A percentile compares a stretch with the other conserved stretches of the same genome.
Conservation (phyloP, 306 rosid species). For the Malus asiatica region DNA sequence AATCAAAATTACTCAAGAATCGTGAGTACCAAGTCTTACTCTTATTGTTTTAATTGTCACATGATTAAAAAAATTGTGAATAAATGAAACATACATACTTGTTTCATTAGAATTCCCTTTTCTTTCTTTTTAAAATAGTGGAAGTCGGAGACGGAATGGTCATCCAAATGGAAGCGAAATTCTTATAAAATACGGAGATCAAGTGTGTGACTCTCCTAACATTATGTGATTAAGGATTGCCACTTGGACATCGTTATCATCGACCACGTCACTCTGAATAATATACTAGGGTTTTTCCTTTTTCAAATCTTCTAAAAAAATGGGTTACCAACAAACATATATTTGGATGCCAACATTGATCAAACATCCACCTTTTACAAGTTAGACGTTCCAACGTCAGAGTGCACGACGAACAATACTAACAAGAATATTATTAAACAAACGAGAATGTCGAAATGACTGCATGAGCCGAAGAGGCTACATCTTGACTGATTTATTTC, state of each 20-base stretch:
- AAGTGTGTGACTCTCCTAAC: background rate
- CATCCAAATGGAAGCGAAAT: background rate
- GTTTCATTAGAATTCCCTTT: background rate
- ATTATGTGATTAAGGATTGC: background rate
- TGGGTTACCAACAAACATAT: background rate
- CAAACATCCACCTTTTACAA: background rate
- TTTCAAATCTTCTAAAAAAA: background rate
- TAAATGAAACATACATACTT: background rate
- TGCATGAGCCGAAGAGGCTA: no score
- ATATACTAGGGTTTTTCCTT: background rate
- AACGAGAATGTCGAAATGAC: no score
- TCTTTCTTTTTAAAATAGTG: no score
- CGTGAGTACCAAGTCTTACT: background rate
- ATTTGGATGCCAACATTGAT: background rate
- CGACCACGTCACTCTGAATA: background rate
- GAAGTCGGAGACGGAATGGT: no score
- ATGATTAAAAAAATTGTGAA: background rate
- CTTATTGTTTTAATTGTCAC: background rate
- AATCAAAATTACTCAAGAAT: background rate
- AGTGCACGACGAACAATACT: no score
- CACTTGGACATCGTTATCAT: background rate
- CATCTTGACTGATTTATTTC: no score
- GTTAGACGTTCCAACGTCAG: background rate
- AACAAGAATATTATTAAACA: no score
- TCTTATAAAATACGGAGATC: background rate